Evolutionary conservation across 78 protist species (phyloP).

Genomic region (Neovahlkampfia damariscottae): DNA sequence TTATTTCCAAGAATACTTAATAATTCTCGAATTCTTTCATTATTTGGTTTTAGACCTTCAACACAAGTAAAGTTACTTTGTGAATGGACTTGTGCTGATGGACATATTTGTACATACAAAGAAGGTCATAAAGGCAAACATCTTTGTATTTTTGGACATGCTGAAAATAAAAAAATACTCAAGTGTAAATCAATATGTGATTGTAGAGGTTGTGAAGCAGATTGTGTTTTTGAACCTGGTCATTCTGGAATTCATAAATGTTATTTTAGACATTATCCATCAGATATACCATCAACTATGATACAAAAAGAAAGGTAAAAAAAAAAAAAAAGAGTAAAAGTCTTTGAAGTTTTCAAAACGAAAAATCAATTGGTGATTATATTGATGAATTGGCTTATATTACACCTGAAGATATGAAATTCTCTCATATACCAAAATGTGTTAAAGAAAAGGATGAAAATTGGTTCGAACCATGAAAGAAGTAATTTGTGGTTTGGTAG

Average conservation of each 20-base stretch:
- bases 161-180: background rate
- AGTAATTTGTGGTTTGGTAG: too few relatives aligned
- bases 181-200: background rate
- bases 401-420: background rate
- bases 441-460: background rate
- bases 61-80: background rate
- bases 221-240: background rate
- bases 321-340: background rate
- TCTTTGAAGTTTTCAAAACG: background rate
- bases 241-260: conserved; percentile 6
- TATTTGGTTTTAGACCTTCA: background rate
- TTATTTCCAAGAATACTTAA: background rate
- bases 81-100: conserved; percentile 4
- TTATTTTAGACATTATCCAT: background rate
- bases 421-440: background rate
- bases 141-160: background rate
- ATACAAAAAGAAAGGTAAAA: too few relatives aligned
- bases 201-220: conserved; percentile 4
- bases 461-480: background rate
- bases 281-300: conserved; percentile 11
- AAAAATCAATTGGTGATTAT: conserved; percentile 6
- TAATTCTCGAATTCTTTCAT: background rate
- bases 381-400: background rate
- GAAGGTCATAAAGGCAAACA: conserved; percentile 3
- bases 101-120: background rate